phyloP scores from a whole-genome alignment of 768 basidiomycete species.

The Lyophyllum decastes region DNA sequence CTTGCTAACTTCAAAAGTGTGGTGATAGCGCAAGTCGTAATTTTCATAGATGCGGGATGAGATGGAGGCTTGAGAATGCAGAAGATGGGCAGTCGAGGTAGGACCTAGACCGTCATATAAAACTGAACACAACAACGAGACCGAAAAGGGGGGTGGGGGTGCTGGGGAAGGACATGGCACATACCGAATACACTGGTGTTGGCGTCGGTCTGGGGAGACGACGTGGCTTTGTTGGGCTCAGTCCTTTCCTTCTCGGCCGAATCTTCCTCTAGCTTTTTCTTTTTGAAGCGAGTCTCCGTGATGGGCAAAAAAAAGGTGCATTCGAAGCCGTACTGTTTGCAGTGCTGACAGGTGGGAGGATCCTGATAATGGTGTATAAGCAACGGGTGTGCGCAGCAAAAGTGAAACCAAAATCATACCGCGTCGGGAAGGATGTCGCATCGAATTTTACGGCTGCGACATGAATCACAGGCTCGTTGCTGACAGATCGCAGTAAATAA shows the following conservation, averaged over 20 bases:
- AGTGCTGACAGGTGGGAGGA: constrained; percentile 87
- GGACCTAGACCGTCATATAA: constrained; percentile 68
- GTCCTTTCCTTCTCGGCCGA: constrained; percentile 40
- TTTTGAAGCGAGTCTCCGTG: constrained; percentile 98
- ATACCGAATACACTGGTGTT: constrained; percentile 61
- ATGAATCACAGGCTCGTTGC: constrained; percentile 88
- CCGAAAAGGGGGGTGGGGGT: constrained; percentile 21
- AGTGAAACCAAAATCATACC: constrained; percentile 21
- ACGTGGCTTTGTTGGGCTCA: constrained; percentile 30
- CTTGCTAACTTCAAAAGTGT: constrained; percentile 83
- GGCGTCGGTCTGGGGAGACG: constrained; percentile 48
- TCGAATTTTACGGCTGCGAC: constrained; percentile 89
- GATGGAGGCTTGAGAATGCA: constrained; percentile 89
- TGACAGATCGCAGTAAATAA: constrained; percentile 21
- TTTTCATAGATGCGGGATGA: constrained; percentile 83
- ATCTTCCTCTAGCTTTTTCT: constrained; percentile 85
- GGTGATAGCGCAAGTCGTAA: constrained; percentile 87
- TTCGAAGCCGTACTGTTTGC: constrained; percentile 90
- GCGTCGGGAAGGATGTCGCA: constrained; percentile 85
- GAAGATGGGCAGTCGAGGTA: constrained; percentile 80
- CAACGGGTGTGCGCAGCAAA: neutral
- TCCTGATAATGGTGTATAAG: constrained; percentile 37
- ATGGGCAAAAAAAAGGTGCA: constrained; percentile 99
- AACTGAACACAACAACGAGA: constrained; percentile 29
- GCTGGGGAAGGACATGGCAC: constrained; percentile 21